These are phyloP conservation scores for Lasiodiplodia sp. DNA, from an alignment of 2,329 filamentous ascomycete species.

Conservation along the genomic window DNA sequence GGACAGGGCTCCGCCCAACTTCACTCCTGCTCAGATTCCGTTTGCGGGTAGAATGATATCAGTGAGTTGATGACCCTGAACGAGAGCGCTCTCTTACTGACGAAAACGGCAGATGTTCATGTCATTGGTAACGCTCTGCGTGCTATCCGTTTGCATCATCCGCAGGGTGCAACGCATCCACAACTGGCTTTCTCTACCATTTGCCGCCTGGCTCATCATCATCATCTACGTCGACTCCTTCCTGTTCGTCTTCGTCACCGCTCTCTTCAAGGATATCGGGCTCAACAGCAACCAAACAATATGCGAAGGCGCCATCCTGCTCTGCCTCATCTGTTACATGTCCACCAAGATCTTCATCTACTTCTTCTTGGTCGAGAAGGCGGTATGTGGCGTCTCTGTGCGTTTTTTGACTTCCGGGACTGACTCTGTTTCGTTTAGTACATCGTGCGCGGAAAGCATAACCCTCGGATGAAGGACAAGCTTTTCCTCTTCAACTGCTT, in stretches of 20 bases:
- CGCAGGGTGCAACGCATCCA: slow-evolving; percentile 38
- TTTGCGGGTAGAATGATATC: slow-evolving; percentile 36
- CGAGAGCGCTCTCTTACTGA: slow-evolving; percentile 27
- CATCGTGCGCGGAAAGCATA: slow-evolving; percentile 2
- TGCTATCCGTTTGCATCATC: slow-evolving; percentile 33
- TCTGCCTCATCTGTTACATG: slow-evolving; percentile 47
- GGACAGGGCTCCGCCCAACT: background rate
- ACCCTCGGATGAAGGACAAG: background rate
- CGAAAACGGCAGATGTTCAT: background rate
- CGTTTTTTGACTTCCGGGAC: no score
- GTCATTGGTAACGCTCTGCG: slow-evolving; percentile 12
- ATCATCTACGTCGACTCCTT: slow-evolving; percentile 68
- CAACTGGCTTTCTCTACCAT: slow-evolving; percentile 36
- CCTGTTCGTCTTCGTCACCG: slow-evolving; percentile 65
- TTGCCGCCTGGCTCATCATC: slow-evolving; percentile 56
- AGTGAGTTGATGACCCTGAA: slow-evolving; percentile 31
- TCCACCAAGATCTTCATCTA: slow-evolving; percentile 22
- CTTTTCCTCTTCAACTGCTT: slow-evolving; percentile 21
- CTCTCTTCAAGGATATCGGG: slow-evolving; percentile 64
- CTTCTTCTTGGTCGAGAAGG: slow-evolving; percentile 24
- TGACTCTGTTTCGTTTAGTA: background rate
- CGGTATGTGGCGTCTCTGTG: background rate
- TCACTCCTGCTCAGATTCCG: slow-evolving; percentile 35
- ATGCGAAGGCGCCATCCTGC: slow-evolving; percentile 65
- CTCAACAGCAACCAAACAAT: slow-evolving; percentile 59